Evolutionary conservation across 345 rosid species (phyloP).

Genomic region (Eucalyptus curtisii): DNA sequence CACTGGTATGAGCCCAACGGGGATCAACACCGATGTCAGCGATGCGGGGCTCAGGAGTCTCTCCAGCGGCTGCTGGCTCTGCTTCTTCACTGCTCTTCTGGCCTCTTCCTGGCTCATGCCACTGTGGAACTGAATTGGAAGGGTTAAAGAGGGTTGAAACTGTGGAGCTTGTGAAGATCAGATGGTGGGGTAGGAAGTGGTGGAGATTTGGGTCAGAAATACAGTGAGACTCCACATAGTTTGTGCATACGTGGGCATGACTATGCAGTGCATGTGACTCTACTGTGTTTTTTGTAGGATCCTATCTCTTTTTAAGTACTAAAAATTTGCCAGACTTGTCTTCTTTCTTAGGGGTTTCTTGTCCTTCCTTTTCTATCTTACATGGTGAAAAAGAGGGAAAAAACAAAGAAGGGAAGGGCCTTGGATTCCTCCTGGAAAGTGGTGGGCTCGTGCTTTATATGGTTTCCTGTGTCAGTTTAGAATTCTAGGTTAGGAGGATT

Average conservation of each 20-base stretch:
- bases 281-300: not conserved
- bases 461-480: not conserved
- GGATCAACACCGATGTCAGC: constrained; percentile 28
- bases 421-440: not conserved
- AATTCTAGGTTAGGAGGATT: not conserved
- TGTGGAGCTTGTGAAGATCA: not conserved
- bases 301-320: not conserved
- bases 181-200: not conserved
- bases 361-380: not conserved
- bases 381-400: not conserved
- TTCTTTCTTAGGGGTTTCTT: not conserved
- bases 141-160: not conserved
- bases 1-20: constrained; percentile 25
- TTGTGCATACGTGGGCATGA: not conserved
- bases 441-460: not conserved
- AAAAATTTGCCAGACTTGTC: not conserved
- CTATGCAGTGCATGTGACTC: not conserved
- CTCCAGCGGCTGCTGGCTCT: not conserved
- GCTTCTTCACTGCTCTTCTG: not conserved
- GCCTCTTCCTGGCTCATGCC: not conserved
- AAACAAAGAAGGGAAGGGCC: not conserved
- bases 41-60: constrained; percentile 7
- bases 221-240: not conserved
- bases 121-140: not conserved
- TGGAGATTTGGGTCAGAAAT: not conserved